Base-by-base conservation (phyloP, 768 basidiomycete genomes). In the Psilocybe cyanescens region DNA sequence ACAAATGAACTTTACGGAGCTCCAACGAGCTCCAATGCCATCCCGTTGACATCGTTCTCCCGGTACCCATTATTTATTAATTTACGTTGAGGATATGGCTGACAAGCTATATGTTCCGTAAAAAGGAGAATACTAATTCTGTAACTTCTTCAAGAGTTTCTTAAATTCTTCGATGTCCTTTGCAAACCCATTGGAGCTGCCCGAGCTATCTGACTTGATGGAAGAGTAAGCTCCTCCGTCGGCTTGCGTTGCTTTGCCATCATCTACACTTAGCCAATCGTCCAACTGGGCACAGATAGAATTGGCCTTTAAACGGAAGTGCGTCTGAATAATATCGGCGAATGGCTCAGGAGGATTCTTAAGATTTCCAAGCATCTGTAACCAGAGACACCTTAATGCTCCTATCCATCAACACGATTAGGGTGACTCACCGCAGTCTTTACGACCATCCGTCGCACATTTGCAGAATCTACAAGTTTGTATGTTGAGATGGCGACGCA, bases 381-480 rank as follows among this genome's bases (percentile, higher is more conserved):
- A 33, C 39, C 55, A 65, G 17, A 67, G 46, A 31, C 8, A 19
- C n/a, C 11, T 30, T 6, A 49, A 37, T 44, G 24, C 31, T 30
- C 45, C 8, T 55, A 4, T 24, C 9, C 8, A 39, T 31, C 46
- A 28, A 19, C 44, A 16, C 9, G 2, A 51, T 29, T 11, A 39
- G 28, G n/a, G 51, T 31, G 6, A 65, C 85, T 65, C 74, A 93
- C 92, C 58, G 95, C 95, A 41, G 92, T 94, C 70, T 84, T 87
- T 37, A 96, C 88, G 7, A 92, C 91, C 96, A 97, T 97, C 16
- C 96, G 81, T 29, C 96, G 86, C 35, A 97, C 86, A 72, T 97
- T 98, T 47, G 93, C 91, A 37, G 94, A 95, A 74, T 95, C 93
- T 95, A 37, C 37, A 37, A 14, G 49, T 47, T 17, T 17, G 8